phyloP scores from a whole-genome alignment of 805 yeast species.

The Candida vaughaniae region DNA sequence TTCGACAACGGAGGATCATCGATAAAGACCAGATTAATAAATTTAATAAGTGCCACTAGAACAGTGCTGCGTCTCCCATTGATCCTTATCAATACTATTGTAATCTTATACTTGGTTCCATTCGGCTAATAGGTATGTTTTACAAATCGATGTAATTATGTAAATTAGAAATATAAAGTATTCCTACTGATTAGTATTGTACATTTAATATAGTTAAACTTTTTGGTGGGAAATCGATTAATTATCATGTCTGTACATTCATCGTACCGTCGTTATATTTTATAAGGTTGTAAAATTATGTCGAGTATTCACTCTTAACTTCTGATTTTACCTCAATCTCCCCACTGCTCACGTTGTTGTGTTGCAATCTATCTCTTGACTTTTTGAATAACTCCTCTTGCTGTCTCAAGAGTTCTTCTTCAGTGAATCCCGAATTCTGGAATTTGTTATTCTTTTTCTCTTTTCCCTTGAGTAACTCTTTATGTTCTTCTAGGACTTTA shows the following conservation, averaged over 20 bases:
- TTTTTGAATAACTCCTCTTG: slow-evolving; percentile 90
- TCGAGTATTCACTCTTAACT: slow-evolving; percentile 12
- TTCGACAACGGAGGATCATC: slow-evolving; percentile 22
- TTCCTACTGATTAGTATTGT: no score
- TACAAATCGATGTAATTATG: no score
- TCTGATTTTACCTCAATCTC: slow-evolving; percentile 6
- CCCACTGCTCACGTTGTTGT: slow-evolving; percentile 10
- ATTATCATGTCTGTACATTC: no score
- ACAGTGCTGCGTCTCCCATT: slow-evolving; percentile 75
- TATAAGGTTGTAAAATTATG: no score
- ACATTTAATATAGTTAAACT: no score
- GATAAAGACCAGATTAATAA: slow-evolving; percentile 57
- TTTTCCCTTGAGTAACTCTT: slow-evolving; percentile 81
- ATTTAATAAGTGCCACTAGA: slow-evolving; percentile 69
- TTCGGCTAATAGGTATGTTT: no score
- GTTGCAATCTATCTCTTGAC: slow-evolving; percentile 63
- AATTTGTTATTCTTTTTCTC: slow-evolving; percentile 91
- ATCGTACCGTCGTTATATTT: slow-evolving; percentile 9
- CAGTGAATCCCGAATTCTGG: slow-evolving; percentile 87
- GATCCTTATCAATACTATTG: slow-evolving; percentile 62
- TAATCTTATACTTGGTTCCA: slow-evolving; percentile 51
- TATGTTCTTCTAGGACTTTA: slow-evolving; percentile 79
- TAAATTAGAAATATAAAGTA: no score
- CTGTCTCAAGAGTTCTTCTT: slow-evolving; percentile 86
- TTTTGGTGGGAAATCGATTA: no score